Percentiles rank a stretch among this genome's conserved stretches.
Conservation (phyloP, 2,329 filamentous ascomycete genomes). For the Periconia digitata region DNA sequence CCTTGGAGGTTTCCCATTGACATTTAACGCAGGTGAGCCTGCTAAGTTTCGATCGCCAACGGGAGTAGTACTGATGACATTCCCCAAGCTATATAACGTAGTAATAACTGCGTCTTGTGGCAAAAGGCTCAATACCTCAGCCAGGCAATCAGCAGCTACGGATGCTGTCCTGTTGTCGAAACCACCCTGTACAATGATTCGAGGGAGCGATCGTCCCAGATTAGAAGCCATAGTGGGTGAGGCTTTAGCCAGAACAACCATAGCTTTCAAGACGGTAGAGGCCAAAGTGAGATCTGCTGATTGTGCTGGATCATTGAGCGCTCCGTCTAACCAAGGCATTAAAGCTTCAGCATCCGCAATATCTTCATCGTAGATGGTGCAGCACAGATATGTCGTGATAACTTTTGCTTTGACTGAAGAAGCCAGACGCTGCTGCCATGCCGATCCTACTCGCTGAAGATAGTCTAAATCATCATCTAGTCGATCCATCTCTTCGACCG, state of each 20-base stretch:
- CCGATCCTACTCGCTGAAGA: conserved; percentile 73
- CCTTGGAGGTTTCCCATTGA: conserved; percentile 48
- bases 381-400: conserved; percentile 82
- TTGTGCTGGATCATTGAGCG: conserved; percentile 74
- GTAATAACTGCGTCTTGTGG: conserved; percentile 94
- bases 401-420: conserved; percentile 83
- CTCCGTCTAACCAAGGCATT: conserved; percentile 82
- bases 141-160: conserved; percentile 81
- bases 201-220: conserved; percentile 76
- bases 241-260: conserved; percentile 78
- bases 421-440: conserved; percentile 83
- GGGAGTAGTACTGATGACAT: conserved; percentile 78
- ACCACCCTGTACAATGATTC: conserved; percentile 83
- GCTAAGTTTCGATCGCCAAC: conserved; percentile 51
- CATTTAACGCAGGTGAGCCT: conserved; percentile 53
- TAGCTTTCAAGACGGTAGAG: conserved; percentile 73
- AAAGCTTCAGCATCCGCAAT: conserved; percentile 77
- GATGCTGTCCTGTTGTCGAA: conserved; percentile 69
- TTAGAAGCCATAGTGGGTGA: conserved; percentile 72
- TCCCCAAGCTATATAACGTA: conserved; percentile 93
- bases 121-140: conserved; percentile 75
- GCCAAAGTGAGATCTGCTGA: conserved; percentile 81
- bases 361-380: conserved; percentile 78
- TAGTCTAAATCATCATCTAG: conserved; percentile 91
- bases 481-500: conserved; percentile 79